Percentiles rank a stretch among this genome's conserved stretches.
Evolutionary conservation across 129 eudicot genomes (phyloP).

Genomic region (Ambrosia artemisiifolia): DNA sequence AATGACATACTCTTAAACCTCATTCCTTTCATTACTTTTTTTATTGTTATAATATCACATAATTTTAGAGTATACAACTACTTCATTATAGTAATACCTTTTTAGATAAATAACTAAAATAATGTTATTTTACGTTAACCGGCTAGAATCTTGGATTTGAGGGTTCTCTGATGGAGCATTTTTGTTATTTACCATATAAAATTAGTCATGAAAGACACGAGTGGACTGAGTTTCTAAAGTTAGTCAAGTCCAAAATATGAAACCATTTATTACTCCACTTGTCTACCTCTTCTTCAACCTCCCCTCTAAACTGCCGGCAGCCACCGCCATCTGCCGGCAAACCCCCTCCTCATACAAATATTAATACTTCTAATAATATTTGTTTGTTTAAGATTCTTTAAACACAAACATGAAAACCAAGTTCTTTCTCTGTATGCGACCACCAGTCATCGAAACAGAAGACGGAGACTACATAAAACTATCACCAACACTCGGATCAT

Average conservation of each 20-base stretch:
- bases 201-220: slow-evolving; percentile 24
- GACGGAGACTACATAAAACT: slow-evolving; percentile 22
- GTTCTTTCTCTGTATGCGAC: slow-evolving; percentile 40
- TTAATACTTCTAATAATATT: neutral
- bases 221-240: slow-evolving; percentile 39
- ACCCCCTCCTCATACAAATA: slow-evolving; percentile 12
- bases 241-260: slow-evolving; percentile 23
- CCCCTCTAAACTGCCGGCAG: neutral
- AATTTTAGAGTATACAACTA: too few species aligned
- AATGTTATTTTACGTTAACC: neutral
- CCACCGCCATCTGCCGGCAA: slow-evolving; percentile 20
- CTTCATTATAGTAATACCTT: too few species aligned
- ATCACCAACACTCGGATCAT: slow-evolving; percentile 19
- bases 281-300: slow-evolving; percentile 4
- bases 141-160: slow-evolving; percentile 9
- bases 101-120: neutral
- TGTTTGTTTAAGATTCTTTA: neutral
- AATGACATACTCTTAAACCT: too few species aligned
- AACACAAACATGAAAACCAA: slow-evolving; percentile 32
- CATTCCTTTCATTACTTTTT: too few species aligned
- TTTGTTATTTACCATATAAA: neutral
- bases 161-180: neutral
- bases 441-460: slow-evolving; percentile 24
- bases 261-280: slow-evolving; percentile 28
- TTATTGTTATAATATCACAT: too few species aligned